These are phyloP conservation scores for Podila minutissima DNA, from an alignment of 192 early-diverging fungal species.

Conservation along the genomic window DNA sequence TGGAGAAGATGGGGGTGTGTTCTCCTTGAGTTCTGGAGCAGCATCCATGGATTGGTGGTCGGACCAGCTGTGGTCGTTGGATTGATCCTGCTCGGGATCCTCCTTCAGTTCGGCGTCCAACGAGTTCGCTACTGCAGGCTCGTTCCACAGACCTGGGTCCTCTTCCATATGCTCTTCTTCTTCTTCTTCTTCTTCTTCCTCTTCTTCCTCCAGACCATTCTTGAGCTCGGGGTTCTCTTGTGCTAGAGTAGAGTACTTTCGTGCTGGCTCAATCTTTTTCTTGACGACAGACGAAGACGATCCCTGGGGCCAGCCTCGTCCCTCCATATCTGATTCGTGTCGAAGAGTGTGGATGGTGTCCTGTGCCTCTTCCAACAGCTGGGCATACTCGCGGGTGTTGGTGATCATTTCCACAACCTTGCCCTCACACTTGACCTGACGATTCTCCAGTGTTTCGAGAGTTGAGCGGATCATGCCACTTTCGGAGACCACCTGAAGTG, in stretches of 20 bases:
- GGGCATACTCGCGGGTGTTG: slow-evolving; percentile 69
- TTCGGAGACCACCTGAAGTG: slow-evolving; percentile 52
- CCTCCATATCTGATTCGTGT: slow-evolving; percentile 55
- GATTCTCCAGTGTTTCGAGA: slow-evolving; percentile 60
- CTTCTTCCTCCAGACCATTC: slow-evolving; percentile 6
- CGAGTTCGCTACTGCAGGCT: background rate
- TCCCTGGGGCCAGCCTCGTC: slow-evolving; percentile 20
- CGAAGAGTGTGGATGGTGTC: slow-evolving; percentile 63
- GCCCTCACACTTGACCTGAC: slow-evolving; percentile 64
- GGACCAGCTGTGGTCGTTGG: background rate
- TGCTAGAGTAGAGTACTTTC: slow-evolving; percentile 27
- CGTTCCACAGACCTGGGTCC: background rate
- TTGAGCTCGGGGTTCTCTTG: slow-evolving; percentile 27
- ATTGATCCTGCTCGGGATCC: background rate
- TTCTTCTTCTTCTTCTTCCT: background rate
- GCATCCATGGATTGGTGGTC: background rate
- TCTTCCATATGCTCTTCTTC: background rate
- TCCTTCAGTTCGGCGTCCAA: slow-evolving; percentile 6
- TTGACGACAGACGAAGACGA: slow-evolving; percentile 2
- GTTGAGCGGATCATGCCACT: slow-evolving; percentile 61
- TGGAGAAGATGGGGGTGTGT: slow-evolving; percentile 26
- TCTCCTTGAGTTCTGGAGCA: slow-evolving; percentile 6
- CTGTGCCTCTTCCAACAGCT: slow-evolving; percentile 65
- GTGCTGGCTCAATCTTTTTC: background rate
- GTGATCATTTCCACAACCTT: slow-evolving; percentile 62